phyloP scores from a whole-genome alignment of 192 early-diverging fungal species.

The Coemansia sp. region DNA sequence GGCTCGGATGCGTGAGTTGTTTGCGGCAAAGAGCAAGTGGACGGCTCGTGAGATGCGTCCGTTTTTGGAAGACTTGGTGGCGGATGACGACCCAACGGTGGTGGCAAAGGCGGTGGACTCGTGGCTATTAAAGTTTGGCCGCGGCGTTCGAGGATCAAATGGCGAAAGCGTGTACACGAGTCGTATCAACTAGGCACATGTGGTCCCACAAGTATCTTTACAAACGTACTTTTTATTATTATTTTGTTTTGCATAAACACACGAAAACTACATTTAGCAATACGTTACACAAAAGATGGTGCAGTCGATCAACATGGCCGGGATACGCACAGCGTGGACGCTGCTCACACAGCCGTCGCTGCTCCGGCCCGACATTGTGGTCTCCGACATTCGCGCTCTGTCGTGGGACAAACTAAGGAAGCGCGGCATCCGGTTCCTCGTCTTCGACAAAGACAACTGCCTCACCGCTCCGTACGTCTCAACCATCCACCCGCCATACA shows the following conservation, averaged over 20 bases:
- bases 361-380: constrained; percentile 72
- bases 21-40: constrained; percentile 39
- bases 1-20: constrained; percentile 31
- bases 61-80: constrained; percentile 49
- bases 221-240: too few species aligned
- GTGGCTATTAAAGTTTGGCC: constrained; percentile 46
- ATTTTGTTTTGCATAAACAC: too few species aligned
- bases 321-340: constrained; percentile 56
- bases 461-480: constrained; percentile 80
- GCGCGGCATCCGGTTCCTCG: constrained; percentile 68
- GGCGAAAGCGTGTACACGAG: constrained; percentile 43
- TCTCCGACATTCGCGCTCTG: constrained; percentile 70
- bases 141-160: constrained; percentile 23
- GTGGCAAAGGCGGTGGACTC: constrained; percentile 33
- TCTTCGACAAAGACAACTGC: constrained; percentile 98
- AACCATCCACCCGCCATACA: constrained; percentile 69
- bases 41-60: constrained; percentile 28
- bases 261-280: not conserved
- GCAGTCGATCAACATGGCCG: constrained; percentile 77
- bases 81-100: not conserved
- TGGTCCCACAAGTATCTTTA: too few species aligned
- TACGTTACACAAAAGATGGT: constrained; percentile 54
- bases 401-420: constrained; percentile 59
- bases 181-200: constrained; percentile 11
- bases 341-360: constrained; percentile 66